Conservation (phyloP, 177 flowering plant genomes). For the Tripterygium wilfordii region DNA sequence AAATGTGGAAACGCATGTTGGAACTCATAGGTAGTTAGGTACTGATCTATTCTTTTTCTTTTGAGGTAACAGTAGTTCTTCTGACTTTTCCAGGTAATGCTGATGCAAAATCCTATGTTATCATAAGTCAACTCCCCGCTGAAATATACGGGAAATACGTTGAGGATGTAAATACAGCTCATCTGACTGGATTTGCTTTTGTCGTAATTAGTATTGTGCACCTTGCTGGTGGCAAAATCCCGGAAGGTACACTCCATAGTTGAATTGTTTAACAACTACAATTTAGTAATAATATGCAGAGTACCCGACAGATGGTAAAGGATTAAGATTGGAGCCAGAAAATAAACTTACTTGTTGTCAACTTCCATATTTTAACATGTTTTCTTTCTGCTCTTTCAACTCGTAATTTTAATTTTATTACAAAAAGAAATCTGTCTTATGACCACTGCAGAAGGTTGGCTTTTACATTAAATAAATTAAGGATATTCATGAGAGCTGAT, state of each 20-base stretch:
- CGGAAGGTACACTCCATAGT: constrained; percentile 61
- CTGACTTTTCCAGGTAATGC: constrained; percentile 30
- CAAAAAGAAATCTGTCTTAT: too few relatives aligned
- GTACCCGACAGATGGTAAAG: not conserved
- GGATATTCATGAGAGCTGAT: too few relatives aligned
- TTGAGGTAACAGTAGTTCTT: not conserved
- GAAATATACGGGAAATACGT: constrained; percentile 64
- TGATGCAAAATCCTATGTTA: constrained; percentile 71
- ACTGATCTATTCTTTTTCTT: not conserved
- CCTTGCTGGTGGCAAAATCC: constrained; percentile 77
- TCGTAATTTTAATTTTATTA: too few relatives aligned
- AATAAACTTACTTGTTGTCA: too few relatives aligned
- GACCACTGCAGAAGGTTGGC: too few relatives aligned
- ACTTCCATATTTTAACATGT: too few relatives aligned
- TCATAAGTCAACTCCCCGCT: constrained; percentile 63
- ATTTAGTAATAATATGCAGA: not conserved
- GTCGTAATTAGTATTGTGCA: constrained; percentile 62
- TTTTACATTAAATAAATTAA: too few relatives aligned
- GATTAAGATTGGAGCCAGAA: too few relatives aligned
- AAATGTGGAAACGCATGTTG: too few relatives aligned
- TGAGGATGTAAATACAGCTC: constrained; percentile 55
- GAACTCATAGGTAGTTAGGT: too few relatives aligned
- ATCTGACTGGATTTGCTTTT: constrained; percentile 70
- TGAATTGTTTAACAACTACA: not conserved
- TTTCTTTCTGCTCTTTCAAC: too few relatives aligned